Evolutionary conservation across 2,329 filamentous ascomycete genomes (phyloP), one percentile per base, ranked within the genome.

Genomic region (Botrytis elliptica): DNA sequence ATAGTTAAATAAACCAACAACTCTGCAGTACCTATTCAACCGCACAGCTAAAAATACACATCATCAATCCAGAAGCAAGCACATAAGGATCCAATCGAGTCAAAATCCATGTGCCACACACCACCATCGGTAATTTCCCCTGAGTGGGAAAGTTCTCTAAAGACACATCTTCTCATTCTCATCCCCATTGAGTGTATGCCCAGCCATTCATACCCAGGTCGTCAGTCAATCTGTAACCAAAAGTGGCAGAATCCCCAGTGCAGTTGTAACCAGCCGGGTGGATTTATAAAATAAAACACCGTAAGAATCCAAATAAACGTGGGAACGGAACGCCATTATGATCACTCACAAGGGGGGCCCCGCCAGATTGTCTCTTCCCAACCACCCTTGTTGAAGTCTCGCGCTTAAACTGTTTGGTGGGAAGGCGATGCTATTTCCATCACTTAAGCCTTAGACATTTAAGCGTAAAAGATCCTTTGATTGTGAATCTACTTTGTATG

Each of bases 301-400:
- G 25, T 12, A 55, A 55, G 22, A 49, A 55, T n/a, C 12, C 14
- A 6, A 29, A 29, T 6, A 62, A 70, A 60, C 68, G 68, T 63
- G 55, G 68, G 22, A 46, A 49, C 25, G 10, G 40, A 44, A 29
- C 33, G 67, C n/a, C 38, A 60, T 33, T 46, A 62, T 62, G 55
- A 70, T 70, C 68, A 62, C 68, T 62, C 25, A n/a, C 68, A 70
- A 44, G 68, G 55, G 29, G 20, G 10, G 12, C 68, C 68, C 68
- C 52, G 38, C 68, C 22, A 62, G 55, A 70, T 60, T 70, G 57
- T 29, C n/a, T 33, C 36, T 38, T 36, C 1, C 46, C 25, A 49
- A 49, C 20, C 55, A 68, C 46, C 65, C 60, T 29, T 18, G 36
- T 63, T 29, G 9, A 29, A 57, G 66, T 69, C 33, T 57, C 66